A percentile compares a stretch with the other conserved stretches of the same genome.
phyloP scores from a whole-genome alignment of 305 asterid genomes.

The Striga hermonthica region DNA sequence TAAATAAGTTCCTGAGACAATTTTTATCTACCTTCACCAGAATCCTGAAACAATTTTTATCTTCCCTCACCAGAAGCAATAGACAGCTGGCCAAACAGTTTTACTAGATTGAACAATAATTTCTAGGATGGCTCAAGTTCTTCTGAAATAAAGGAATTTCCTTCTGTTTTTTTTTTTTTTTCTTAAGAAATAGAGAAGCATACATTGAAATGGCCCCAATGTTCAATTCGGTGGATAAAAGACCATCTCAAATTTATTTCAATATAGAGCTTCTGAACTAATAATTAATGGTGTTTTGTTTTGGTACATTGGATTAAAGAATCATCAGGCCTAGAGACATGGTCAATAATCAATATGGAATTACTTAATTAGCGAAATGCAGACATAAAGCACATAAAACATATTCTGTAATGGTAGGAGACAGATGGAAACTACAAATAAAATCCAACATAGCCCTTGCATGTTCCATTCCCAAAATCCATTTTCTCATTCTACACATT shows the following conservation, averaged over 20 bases:
- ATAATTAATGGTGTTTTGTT: neutral
- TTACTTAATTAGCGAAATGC: neutral
- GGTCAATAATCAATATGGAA: slow-evolving; percentile 20
- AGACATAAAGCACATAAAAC: neutral
- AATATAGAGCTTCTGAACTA: neutral
- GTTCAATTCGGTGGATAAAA: neutral
- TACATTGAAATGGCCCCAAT: neutral
- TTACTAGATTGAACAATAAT: neutral
- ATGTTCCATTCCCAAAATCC: neutral
- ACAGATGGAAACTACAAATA: neutral
- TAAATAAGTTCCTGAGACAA: neutral
- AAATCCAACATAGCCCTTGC: neutral
- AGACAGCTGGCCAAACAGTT: too few relatives aligned
- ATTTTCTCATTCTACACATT: neutral
- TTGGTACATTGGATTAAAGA: slow-evolving; percentile 2
- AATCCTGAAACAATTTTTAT: too few relatives aligned
- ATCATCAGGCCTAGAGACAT: slow-evolving; percentile 16
- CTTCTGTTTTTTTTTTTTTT: neutral
- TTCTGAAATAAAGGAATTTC: slow-evolving; percentile 13
- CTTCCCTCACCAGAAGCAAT: too few relatives aligned
- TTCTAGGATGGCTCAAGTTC: slow-evolving; percentile 6
- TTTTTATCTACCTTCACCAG: too few relatives aligned
- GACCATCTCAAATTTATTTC: neutral
- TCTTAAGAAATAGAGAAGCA: slow-evolving; percentile 6
- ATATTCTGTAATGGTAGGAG: neutral